These are phyloP conservation scores for Termitomyces titanicus DNA, from an alignment of 768 basidiomycete genomes.

Conservation along the genomic window DNA sequence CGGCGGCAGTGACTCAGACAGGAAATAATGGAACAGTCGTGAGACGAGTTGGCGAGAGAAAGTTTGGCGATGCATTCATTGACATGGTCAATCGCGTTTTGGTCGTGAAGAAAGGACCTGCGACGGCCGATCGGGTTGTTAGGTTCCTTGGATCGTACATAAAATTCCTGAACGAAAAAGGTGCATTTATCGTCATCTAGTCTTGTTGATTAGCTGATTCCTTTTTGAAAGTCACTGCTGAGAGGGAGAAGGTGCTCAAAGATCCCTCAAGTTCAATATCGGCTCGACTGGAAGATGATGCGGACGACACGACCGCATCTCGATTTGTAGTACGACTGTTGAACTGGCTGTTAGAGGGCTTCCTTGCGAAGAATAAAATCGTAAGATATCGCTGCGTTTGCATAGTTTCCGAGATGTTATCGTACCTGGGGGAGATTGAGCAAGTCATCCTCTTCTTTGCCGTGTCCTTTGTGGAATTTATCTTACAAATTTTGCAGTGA, in stretches of 20 bases:
- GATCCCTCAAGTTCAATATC: conserved; percentile 19
- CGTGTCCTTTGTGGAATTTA: not conserved
- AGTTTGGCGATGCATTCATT: conserved; percentile 73
- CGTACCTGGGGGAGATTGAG: conserved; percentile 88
- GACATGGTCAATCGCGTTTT: conserved; percentile 71
- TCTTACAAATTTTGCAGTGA: conserved; percentile 50
- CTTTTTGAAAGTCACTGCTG: conserved; percentile 22
- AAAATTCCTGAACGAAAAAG: conserved; percentile 77
- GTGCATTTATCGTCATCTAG: conserved; percentile 43
- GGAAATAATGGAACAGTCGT: conserved; percentile 41
- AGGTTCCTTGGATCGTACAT: conserved; percentile 88
- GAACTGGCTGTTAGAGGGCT: conserved; percentile 75
- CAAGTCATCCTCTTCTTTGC: conserved; percentile 32
- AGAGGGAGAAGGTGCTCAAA: conserved; percentile 27
- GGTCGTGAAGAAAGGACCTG: conserved; percentile 81
- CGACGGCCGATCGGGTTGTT: conserved; percentile 75
- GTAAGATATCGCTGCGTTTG: conserved; percentile 80
- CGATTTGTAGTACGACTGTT: conserved; percentile 68
- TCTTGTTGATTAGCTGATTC: not conserved
- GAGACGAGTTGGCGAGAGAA: conserved; percentile 71
- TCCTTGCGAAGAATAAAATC: conserved; percentile 87
- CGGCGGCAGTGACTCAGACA: conserved; percentile 49
- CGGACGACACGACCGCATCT: conserved; percentile 66
- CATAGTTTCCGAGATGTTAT: conserved; percentile 82
- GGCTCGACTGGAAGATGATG: conserved; percentile 33